phyloP scores from a whole-genome alignment of 78 protist species.

The Capsaspora owczarzaki region DNA sequence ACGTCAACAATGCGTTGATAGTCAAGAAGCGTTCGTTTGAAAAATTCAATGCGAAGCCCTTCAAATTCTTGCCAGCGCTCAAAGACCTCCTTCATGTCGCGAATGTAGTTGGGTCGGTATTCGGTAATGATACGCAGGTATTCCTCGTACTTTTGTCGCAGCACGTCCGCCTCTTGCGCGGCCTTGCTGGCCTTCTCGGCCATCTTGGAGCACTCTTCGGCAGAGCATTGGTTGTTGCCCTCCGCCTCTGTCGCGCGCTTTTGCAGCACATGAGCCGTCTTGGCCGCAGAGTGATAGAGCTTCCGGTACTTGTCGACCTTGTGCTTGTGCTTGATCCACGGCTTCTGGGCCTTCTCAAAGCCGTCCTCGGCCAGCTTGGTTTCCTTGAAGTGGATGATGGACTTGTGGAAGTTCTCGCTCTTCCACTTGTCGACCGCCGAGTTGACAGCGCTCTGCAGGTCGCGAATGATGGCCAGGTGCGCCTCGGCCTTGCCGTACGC shows the following conservation, averaged over 20 bases:
- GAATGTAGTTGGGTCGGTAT: not conserved
- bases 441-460: not conserved
- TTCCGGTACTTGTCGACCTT: not conserved
- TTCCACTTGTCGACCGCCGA: not conserved
- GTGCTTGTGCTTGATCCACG: not conserved
- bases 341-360: conserved; percentile 5
- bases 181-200: not conserved
- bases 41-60: not conserved
- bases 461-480: not conserved
- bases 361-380: not conserved
- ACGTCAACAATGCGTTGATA: not conserved
- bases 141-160: not conserved
- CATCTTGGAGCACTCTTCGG: not conserved
- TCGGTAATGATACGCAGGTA: not conserved
- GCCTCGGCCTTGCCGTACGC: not conserved
- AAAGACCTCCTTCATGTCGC: not conserved
- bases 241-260: not conserved
- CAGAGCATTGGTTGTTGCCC: not conserved
- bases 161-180: not conserved
- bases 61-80: not conserved
- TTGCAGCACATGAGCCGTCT: not conserved
- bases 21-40: not conserved
- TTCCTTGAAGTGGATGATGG: not conserved
- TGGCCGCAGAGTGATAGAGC: not conserved
- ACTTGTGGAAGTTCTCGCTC: not conserved